These are phyloP conservation scores for Hymenoscyphus occultus DNA, from an alignment of 2,329 filamentous ascomycete genomes.

Conservation along the genomic window DNA sequence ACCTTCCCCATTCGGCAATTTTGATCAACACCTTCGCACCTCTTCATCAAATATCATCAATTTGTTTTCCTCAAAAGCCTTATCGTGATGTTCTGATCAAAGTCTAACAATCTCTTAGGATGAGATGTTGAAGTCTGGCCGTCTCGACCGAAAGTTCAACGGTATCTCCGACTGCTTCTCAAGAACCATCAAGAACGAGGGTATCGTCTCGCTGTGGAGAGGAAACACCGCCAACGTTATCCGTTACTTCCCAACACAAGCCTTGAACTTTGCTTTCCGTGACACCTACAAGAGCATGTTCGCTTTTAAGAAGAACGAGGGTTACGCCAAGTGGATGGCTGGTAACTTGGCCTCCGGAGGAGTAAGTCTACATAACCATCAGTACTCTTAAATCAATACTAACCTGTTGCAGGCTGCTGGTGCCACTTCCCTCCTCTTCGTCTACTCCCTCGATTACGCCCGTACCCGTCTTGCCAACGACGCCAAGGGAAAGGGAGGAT, in stretches of 20 bases:
- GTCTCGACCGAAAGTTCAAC: constrained; percentile 95
- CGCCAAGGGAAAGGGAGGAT: constrained; percentile 95
- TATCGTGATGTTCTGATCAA: not conserved
- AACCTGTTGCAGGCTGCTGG: constrained; percentile 68
- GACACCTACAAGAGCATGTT: constrained; percentile 99
- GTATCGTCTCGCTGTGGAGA: constrained; percentile 94
- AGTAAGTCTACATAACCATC: constrained; percentile 61
- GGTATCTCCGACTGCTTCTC: constrained; percentile 95
- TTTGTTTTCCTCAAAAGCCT: not conserved
- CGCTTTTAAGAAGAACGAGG: constrained; percentile 99
- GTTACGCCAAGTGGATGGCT: constrained; percentile 97
- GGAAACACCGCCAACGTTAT: constrained; percentile 99
- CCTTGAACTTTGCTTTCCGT: constrained; percentile 99
- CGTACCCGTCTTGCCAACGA: constrained; percentile 99
- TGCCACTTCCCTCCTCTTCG: constrained; percentile 99
- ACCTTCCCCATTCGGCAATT: constrained; percentile 15
- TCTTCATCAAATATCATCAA: not conserved
- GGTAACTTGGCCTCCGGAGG: constrained; percentile 99
- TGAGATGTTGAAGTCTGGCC: constrained; percentile 99
- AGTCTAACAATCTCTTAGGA: constrained; percentile 57
- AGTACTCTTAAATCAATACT: constrained; percentile 7
- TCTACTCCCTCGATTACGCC: constrained; percentile 99
- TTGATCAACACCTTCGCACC: not conserved
- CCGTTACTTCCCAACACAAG: constrained; percentile 99
- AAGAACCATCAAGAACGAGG: constrained; percentile 86